Base-by-base conservation (phyloP, 371 early-diverging fungal genomes). In the Entomophthora muscae region DNA sequence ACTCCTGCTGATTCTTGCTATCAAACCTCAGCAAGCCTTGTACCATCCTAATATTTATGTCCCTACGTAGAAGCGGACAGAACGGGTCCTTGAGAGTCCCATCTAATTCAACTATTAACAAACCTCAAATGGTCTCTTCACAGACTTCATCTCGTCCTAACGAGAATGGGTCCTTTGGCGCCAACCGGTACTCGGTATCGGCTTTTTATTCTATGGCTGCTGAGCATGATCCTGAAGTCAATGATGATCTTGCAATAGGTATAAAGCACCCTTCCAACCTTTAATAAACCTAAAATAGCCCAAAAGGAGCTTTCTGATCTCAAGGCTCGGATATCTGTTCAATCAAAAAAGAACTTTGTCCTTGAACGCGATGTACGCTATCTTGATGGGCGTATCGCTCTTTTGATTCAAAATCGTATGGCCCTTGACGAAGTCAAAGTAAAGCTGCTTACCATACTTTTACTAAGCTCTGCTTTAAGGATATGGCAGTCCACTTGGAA, bases 361-460 rank as follows among this genome's bases (percentile, higher is more conserved):
- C 76, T 95, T 13, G 95, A 95, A 68, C 80, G 91, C 63, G 95
- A 95, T 71, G 93, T 94, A 33, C 83, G 95, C 32, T 91, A 90
- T 70, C 73, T 95, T 17, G 95, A 95, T 78, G 83, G 85, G 58
- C 80, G 95, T 61, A 95, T 95, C 64, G 95, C 95, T 0, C 75
- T 94, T 24, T 72, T 95, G 61, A 93, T 95, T 71, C 91, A 91
- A 70, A 94, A 94, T 70, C 76, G 93, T 60, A 93, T 93, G 85
- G 91, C 91, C 1, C 67, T 90, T 51, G 87, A 85, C 54, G 91
- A 90, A 74, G 85, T 80, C 72, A 69, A 70, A 60, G 65, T 69
- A 63, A n/a, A n/a, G n/a, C n/a, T n/a, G n/a, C n/a, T n/a, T 64
- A 69, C 22, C 21, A 23, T 24, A 54, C 33, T 58, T 57, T 26